A percentile compares a stretch with the other conserved stretches of the same genome.
Conservation (phyloP, 345 rosid species). For the Pistacia integerrima region DNA sequence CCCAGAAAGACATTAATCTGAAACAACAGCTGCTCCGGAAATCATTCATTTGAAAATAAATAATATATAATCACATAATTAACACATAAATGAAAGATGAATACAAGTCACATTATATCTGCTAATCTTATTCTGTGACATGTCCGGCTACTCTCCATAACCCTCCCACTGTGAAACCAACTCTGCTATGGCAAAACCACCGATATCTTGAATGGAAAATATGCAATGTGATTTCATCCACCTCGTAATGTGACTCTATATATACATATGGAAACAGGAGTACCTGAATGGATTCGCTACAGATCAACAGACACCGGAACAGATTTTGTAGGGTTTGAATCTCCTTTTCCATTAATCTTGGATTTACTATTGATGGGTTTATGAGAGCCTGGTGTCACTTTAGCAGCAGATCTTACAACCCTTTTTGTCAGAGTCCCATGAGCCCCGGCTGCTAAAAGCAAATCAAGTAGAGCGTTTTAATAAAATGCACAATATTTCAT, state of each 20-base stretch:
- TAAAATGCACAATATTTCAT: background rate
- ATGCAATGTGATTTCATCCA: constrained; percentile 1
- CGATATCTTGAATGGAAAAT: background rate
- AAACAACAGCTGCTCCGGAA: background rate
- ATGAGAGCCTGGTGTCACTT: constrained; percentile 36
- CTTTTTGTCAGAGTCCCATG: constrained; percentile 36
- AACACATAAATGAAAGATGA: background rate
- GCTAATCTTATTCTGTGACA: constrained; percentile 13
- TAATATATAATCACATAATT: constrained; percentile 8
- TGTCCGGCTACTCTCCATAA: constrained; percentile 2
- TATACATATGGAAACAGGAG: constrained; percentile 9
- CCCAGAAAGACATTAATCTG: background rate
- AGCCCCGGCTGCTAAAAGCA: constrained; percentile 35
- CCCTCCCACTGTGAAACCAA: constrained; percentile 3
- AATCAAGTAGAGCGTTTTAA: constrained; percentile 13
- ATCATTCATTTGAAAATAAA: constrained; percentile 15
- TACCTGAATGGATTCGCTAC: background rate
- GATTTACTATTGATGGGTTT: constrained; percentile 36
- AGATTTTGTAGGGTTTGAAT: constrained; percentile 33
- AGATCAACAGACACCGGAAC: constrained; percentile 33
- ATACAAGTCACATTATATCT: background rate
- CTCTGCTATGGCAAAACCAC: constrained; percentile 3
- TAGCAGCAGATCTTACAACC: constrained; percentile 35
- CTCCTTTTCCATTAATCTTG: constrained; percentile 34
- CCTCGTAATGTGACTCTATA: constrained; percentile 5